Conservation (phyloP, 805 yeast species). For the Monosporozyma aerobia region DNA sequence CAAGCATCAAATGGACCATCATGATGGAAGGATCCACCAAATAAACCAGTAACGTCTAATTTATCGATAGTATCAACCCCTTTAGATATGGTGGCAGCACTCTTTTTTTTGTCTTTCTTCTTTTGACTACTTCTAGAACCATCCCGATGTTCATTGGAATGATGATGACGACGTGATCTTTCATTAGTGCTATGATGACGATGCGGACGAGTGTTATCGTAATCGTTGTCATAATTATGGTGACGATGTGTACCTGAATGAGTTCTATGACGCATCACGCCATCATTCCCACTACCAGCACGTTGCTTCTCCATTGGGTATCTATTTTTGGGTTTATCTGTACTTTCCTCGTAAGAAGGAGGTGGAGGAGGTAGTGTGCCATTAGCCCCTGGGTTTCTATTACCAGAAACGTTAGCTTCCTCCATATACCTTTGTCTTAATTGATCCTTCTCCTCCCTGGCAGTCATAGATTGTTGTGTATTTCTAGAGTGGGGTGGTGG, state of each 20-base stretch:
- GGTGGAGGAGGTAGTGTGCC: constrained; percentile 16
- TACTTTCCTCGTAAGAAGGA: constrained; percentile 25
- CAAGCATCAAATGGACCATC: constrained; percentile 99
- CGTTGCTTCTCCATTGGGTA: constrained; percentile 12
- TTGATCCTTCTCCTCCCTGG: constrained; percentile 27
- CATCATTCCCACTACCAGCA: background rate
- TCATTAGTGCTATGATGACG: constrained; percentile 6
- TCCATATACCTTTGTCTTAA: constrained; percentile 27
- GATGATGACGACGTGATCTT: constrained; percentile 10
- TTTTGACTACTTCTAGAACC: background rate
- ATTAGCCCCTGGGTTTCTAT: background rate
- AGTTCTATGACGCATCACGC: constrained; percentile 3
- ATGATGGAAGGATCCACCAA: constrained; percentile 93
- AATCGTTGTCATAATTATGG: background rate
- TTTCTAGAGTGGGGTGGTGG: constrained; percentile 22
- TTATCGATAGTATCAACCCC: constrained; percentile 91
- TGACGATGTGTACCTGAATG: constrained; percentile 9
- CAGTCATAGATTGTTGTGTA: constrained; percentile 25
- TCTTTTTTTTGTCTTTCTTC: constrained; percentile 32
- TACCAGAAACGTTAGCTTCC: constrained; percentile 3
- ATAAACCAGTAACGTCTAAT: constrained; percentile 89
- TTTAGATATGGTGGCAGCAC: constrained; percentile 40
- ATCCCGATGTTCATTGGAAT: background rate
- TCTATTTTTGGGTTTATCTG: constrained; percentile 25
- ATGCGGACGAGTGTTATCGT: background rate